Evolutionary conservation across 73 alveolate species (phyloP).

Genomic region (Paraurostyla sp.): DNA sequence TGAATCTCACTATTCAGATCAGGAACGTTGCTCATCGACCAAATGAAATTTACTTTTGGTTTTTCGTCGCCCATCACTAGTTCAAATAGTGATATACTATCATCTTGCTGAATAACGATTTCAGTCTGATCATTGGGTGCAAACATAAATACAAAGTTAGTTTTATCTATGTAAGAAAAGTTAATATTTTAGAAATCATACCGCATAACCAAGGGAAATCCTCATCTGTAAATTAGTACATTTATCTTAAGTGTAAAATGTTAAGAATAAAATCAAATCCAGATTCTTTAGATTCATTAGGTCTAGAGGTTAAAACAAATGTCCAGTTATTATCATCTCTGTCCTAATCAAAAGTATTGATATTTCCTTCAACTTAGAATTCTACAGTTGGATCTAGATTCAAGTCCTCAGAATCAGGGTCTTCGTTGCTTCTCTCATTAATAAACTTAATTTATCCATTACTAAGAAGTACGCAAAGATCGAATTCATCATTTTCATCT

Average conservation of each 20-base stretch:
- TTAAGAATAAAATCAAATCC: background rate
- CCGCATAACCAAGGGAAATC: background rate
- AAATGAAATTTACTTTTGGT: background rate
- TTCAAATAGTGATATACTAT: background rate
- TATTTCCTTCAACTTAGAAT: background rate
- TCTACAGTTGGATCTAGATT: background rate
- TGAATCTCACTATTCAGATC: constrained; percentile 3
- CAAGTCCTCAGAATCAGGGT: constrained; percentile 21
- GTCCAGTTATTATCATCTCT: constrained; percentile 46
- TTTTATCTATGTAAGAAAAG: background rate
- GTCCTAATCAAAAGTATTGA: background rate
- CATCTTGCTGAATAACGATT: constrained; percentile 16
- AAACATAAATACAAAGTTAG: constrained; percentile 36
- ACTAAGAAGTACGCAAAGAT: constrained; percentile 39
- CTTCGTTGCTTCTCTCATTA: background rate
- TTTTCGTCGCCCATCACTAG: background rate
- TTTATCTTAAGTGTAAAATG: background rate
- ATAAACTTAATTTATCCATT: constrained; percentile 33
- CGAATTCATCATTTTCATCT: constrained; percentile 8
- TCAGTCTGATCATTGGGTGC: constrained; percentile 46
- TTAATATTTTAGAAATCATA: background rate
- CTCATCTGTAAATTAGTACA: constrained; percentile 15
- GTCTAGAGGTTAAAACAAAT: background rate
- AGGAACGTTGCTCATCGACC: constrained; percentile 16
- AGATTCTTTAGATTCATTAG: constrained; percentile 12